Percentiles rank a stretch among this genome's conserved stretches.
These are phyloP conservation scores for Scenedesmus sp. DNA, from an alignment of 163 green algal genomes.

Conservation along the genomic window DNA sequence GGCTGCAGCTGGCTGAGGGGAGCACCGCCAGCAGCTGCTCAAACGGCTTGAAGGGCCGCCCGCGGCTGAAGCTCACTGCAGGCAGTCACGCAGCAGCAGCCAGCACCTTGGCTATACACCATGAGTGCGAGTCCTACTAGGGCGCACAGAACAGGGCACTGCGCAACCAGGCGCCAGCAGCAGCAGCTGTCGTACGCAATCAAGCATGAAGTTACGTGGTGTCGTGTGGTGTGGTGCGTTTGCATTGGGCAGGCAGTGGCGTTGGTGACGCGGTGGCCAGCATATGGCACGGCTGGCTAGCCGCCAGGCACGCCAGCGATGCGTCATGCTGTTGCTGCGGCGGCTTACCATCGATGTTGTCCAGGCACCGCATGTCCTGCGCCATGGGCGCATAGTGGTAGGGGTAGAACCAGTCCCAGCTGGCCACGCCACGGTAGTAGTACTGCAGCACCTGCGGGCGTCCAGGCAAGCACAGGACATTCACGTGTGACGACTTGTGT, in stretches of 20 bases:
- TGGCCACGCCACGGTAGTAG: slow-evolving; percentile 88
- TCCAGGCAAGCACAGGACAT: background rate
- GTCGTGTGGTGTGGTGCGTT: background rate
- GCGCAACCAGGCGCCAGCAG: too few species aligned
- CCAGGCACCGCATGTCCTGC: slow-evolving; percentile 74
- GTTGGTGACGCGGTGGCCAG: too few species aligned
- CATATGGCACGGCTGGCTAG: too few species aligned
- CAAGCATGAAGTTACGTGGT: too few species aligned
- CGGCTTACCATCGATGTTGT: slow-evolving; percentile 54
- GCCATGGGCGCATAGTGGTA: slow-evolving; percentile 97
- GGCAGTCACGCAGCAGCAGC: background rate
- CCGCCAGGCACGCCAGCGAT: too few species aligned
- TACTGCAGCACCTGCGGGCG: slow-evolving; percentile 59
- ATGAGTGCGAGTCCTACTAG: too few species aligned
- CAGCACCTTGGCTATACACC: too few species aligned
- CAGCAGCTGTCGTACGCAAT: background rate
- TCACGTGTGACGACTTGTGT: background rate
- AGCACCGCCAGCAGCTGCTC: slow-evolving; percentile 97
- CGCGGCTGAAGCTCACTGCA: slow-evolving; percentile 71
- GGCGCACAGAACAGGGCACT: background rate
- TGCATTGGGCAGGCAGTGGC: too few species aligned
- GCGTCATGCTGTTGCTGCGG: too few species aligned
- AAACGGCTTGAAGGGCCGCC: slow-evolving; percentile 92
- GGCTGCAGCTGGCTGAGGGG: slow-evolving; percentile 81
- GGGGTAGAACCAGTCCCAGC: slow-evolving; percentile 98